A percentile compares a stretch with the other conserved stretches of the same genome.
Evolutionary conservation across 768 basidiomycete genomes (phyloP).

Genomic region (Macrolepiota dolichaula): DNA sequence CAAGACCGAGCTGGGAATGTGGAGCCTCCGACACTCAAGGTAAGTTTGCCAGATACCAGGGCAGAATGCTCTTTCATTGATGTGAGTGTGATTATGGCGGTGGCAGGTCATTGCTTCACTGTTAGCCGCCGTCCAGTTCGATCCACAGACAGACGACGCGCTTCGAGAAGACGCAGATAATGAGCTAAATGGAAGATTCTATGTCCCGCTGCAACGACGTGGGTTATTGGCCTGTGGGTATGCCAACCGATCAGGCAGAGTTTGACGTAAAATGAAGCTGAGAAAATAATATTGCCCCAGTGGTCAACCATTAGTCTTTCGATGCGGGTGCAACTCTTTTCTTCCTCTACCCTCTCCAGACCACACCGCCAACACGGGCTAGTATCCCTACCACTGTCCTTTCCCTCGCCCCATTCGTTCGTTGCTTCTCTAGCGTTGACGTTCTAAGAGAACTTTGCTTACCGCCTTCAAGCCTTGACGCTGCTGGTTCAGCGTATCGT

Average conservation of each 20-base stretch:
- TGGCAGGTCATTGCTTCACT: background rate
- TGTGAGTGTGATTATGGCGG: background rate
- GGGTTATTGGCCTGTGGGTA: background rate
- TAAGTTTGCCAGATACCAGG: background rate
- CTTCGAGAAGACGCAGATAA: background rate
- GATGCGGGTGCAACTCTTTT: background rate
- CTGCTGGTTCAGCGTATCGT: slow-evolving; percentile 4
- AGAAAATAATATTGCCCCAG: background rate
- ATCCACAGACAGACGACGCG: background rate
- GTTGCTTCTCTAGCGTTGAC: background rate
- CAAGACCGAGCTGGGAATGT: background rate
- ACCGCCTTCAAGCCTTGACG: background rate
- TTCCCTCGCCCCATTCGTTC: background rate
- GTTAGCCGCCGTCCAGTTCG: background rate
- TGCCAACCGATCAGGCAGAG: slow-evolving; percentile 1
- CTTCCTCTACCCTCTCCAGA: background rate
- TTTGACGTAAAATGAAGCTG: slow-evolving; percentile 6
- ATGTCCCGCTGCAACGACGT: background rate
- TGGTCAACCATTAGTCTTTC: background rate
- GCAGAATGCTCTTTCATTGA: background rate
- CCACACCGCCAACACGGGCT: background rate
- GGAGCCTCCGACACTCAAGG: background rate
- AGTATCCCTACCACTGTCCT: background rate
- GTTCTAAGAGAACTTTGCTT: background rate
- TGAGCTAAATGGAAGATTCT: background rate